These are phyloP conservation scores for Curvularia lunata DNA, from an alignment of 2,329 filamentous ascomycete genomes.

Conservation along the genomic window DNA sequence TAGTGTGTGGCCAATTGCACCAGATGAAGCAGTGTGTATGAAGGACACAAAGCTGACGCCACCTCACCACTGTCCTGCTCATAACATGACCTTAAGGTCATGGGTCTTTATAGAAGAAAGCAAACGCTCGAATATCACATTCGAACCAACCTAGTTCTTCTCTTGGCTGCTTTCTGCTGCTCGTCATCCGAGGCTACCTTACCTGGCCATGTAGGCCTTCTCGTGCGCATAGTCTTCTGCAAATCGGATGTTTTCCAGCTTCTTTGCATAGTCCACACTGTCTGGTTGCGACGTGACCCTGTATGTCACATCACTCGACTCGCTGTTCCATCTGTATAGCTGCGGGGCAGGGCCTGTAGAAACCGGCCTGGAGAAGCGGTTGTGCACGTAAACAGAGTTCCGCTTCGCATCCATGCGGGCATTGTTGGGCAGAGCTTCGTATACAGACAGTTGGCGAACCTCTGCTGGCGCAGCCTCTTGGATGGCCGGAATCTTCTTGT, in stretches of 20 bases:
- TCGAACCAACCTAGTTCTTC: neutral
- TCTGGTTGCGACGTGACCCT: neutral
- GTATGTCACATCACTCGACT: slow-evolving; percentile 8
- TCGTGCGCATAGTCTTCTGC: slow-evolving; percentile 9
- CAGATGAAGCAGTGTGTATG: too few relatives aligned
- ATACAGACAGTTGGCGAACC: slow-evolving; percentile 44
- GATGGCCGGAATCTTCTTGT: slow-evolving; percentile 52
- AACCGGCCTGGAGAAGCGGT: slow-evolving; percentile 52
- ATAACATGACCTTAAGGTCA: too few relatives aligned
- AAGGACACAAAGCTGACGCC: too few relatives aligned
- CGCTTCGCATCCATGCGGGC: slow-evolving; percentile 42
- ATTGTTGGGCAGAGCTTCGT: slow-evolving; percentile 52
- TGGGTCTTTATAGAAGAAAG: neutral
- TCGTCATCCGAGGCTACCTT: neutral
- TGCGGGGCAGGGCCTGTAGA: slow-evolving; percentile 15
- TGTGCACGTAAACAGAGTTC: slow-evolving; percentile 53
- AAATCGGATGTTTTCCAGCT: slow-evolving; percentile 7
- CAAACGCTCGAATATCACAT: neutral
- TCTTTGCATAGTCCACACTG: slow-evolving; percentile 1
- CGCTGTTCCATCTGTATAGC: slow-evolving; percentile 16
- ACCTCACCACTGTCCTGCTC: too few relatives aligned
- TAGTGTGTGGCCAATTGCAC: too few relatives aligned
- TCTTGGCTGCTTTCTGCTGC: neutral
- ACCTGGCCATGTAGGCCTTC: slow-evolving; percentile 3
- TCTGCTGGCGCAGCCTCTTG: slow-evolving; percentile 43